These are phyloP conservation scores for Funneliformis geosporum DNA, from an alignment of 192 early-diverging fungal species.

Conservation along the genomic window DNA sequence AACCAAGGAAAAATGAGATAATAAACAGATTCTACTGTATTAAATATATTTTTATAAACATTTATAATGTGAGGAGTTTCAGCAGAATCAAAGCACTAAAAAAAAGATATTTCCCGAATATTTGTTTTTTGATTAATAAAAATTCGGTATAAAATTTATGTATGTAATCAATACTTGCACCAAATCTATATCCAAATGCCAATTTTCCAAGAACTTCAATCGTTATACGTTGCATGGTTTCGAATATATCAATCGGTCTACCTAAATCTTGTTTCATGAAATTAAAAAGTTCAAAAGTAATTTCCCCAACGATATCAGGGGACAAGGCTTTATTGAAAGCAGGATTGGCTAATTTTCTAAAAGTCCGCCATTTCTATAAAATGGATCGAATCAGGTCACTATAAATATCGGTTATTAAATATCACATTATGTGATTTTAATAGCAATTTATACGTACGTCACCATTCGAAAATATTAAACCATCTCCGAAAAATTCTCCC, in stretches of 20 bases:
- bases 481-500: background rate
- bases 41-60: background rate
- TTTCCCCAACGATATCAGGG: background rate
- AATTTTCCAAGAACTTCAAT: background rate
- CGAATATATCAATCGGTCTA: background rate
- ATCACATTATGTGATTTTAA: background rate
- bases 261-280: background rate
- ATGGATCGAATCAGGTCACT: background rate
- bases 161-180: background rate
- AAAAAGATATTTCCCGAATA: background rate
- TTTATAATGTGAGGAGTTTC: slow-evolving; percentile 1
- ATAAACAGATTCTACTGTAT: background rate
- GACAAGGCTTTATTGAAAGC: background rate
- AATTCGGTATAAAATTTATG: background rate
- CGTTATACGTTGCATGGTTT: background rate
- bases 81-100: background rate
- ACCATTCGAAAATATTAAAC: background rate
- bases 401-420: background rate
- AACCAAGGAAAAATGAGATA: background rate
- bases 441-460: background rate
- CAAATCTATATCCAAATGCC: slow-evolving; percentile 1
- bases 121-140: background rate
- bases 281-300: background rate
- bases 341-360: background rate
- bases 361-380: background rate